phyloP scores from a whole-genome alignment of 2,329 filamentous ascomycete genomes.

The Aspergillus tubingensis region DNA sequence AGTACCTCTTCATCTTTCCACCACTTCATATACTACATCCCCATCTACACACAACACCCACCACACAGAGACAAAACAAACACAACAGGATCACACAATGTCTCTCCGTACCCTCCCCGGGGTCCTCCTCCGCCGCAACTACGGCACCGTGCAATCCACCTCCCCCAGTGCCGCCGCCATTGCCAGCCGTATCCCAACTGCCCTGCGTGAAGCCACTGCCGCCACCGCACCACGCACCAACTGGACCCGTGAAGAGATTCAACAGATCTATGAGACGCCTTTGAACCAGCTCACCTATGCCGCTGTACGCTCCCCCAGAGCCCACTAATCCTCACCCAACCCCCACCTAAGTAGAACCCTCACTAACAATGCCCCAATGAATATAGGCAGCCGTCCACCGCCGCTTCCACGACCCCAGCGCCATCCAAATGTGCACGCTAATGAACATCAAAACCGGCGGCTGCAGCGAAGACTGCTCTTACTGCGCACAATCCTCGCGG shows the following conservation, averaged over 20 bases:
- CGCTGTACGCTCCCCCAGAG: conserved; percentile 57
- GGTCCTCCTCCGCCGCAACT: conserved; percentile 34
- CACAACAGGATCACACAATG: conserved; percentile 21
- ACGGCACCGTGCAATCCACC: conserved; percentile 43
- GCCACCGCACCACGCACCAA: conserved; percentile 61
- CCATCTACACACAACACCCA: not conserved
- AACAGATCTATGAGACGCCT: conserved; percentile 77
- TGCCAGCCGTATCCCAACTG: conserved; percentile 33
- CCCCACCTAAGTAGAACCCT: not conserved
- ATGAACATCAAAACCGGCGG: conserved; percentile 98
- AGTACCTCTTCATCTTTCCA: not conserved
- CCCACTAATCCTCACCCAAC: not conserved
- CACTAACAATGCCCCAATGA: too few species aligned
- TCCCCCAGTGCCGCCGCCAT: conserved; percentile 32
- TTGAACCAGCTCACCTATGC: conserved; percentile 77
- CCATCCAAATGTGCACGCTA: conserved; percentile 88
- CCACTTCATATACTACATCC: not conserved
- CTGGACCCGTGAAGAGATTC: conserved; percentile 81
- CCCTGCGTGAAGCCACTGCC: conserved; percentile 38
- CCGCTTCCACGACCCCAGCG: conserved; percentile 78
- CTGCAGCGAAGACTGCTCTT: conserved; percentile 89
- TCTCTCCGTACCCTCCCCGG: conserved; percentile 33
- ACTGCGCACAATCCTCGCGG: conserved; percentile 85
- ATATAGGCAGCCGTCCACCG: conserved; percentile 73
- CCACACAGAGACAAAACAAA: not conserved